phyloP scores from a whole-genome alignment of 352 stramenopile genomes.

The Phytophthora ramorum region DNA sequence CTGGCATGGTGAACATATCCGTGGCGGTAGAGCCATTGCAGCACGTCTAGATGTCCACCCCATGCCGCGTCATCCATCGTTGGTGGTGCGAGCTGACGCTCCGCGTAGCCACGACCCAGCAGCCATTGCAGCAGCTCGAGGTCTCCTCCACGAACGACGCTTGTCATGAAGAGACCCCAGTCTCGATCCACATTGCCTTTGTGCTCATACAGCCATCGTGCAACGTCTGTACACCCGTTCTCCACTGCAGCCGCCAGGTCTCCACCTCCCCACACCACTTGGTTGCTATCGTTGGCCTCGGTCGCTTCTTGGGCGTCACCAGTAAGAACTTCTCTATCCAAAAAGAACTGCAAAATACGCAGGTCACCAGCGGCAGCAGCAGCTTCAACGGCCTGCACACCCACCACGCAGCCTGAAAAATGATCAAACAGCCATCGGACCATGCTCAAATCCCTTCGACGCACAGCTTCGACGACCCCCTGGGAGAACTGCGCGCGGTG shows the following conservation, averaged over 20 bases:
- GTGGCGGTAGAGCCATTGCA: conserved; percentile 38
- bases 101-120: conserved; percentile 26
- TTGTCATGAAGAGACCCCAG: conserved; percentile 33
- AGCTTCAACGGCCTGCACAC: conserved; percentile 28
- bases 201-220: conserved; percentile 31
- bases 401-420: conserved; percentile 27
- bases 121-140: conserved; percentile 38
- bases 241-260: conserved; percentile 37
- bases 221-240: conserved; percentile 24
- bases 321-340: conserved; percentile 7
- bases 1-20: conserved; percentile 35
- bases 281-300: conserved; percentile 17
- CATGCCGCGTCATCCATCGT: conserved; percentile 40
- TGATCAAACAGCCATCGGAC: conserved; percentile 32
- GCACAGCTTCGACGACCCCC: conserved; percentile 26
- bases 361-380: conserved; percentile 23
- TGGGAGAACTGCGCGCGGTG: conserved; percentile 28
- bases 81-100: conserved; percentile 31
- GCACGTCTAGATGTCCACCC: conserved; percentile 29
- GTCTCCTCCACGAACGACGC: conserved; percentile 22
- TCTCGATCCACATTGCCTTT: conserved; percentile 31
- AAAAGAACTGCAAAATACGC: conserved; percentile 25
- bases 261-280: conserved; percentile 30
- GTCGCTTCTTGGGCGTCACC: conserved; percentile 4
- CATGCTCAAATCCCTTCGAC: conserved; percentile 19